Percentiles rank a stretch among this genome's conserved stretches.
These are phyloP conservation scores for Pichia sp. DNA, from an alignment of 1,139 yeast species.

Conservation along the genomic window DNA sequence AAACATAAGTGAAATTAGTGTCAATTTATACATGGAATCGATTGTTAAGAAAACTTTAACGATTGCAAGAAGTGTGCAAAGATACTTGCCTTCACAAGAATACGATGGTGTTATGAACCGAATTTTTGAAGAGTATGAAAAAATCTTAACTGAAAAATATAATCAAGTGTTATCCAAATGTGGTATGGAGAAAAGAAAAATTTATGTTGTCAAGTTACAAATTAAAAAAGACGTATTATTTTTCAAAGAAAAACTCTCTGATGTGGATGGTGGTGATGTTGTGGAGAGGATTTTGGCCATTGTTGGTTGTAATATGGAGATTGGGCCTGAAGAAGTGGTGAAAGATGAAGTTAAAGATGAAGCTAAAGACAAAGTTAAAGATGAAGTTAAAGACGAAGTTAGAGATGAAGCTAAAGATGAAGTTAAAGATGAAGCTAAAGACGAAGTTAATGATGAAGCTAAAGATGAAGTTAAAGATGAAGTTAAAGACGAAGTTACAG, in stretches of 20 bases:
- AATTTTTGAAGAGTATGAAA: conserved; percentile 57
- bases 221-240: conserved; percentile 58
- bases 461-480: too few relatives aligned
- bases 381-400: too few relatives aligned
- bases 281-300: conserved; percentile 60
- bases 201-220: conserved; percentile 34
- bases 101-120: conserved; percentile 46
- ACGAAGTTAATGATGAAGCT: too few relatives aligned
- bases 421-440: too few relatives aligned
- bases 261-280: conserved; percentile 55
- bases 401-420: too few relatives aligned
- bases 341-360: background rate
- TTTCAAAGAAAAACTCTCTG: conserved; percentile 54
- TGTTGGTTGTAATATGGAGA: conserved; percentile 8
- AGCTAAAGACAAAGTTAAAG: too few relatives aligned
- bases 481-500: too few relatives aligned
- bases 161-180: background rate
- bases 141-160: conserved; percentile 48
- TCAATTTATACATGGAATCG: conserved; percentile 52
- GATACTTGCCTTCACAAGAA: conserved; percentile 51
- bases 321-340: background rate
- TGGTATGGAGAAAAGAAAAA: background rate
- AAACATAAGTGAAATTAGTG: background rate
- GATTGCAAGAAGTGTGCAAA: conserved; percentile 53
- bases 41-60: conserved; percentile 62